Evolutionary conservation across 139 green algal genomes (phyloP).

Genomic region (Chlorella ohadii): DNA sequence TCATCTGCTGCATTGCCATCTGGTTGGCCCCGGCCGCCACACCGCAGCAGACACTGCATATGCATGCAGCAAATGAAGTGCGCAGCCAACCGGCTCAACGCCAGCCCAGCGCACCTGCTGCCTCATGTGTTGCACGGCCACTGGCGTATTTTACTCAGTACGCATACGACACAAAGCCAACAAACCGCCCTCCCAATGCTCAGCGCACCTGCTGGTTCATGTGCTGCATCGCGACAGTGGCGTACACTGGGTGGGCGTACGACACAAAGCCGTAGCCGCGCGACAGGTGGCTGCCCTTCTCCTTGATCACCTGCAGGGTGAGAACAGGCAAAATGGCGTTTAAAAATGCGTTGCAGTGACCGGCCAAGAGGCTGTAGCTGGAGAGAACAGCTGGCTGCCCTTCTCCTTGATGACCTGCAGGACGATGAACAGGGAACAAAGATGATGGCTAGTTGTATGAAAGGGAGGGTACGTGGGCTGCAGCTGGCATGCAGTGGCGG

Average conservation of each 20-base stretch:
- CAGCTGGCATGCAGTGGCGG: too few relatives aligned
- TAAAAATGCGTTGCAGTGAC: too few relatives aligned
- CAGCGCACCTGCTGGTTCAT: slow-evolving; percentile 52
- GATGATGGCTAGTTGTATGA: too few relatives aligned
- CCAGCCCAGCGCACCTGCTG: background rate
- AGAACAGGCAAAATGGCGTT: background rate
- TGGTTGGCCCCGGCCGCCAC: too few relatives aligned
- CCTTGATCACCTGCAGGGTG: slow-evolving; percentile 69
- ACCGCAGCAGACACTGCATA: too few relatives aligned
- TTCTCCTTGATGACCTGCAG: background rate
- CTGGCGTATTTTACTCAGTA: background rate
- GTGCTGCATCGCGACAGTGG: slow-evolving; percentile 61
- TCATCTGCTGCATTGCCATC: too few relatives aligned
- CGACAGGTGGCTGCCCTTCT: slow-evolving; percentile 54
- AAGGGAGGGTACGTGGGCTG: too few relatives aligned
- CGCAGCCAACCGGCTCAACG: too few relatives aligned
- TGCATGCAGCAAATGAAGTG: too few relatives aligned
- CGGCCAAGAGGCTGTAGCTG: too few relatives aligned
- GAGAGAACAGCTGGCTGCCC: background rate
- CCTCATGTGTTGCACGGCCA: background rate
- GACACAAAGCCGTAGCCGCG: slow-evolving; percentile 80
- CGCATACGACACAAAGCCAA: background rate
- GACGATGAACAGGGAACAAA: background rate
- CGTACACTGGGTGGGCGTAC: slow-evolving; percentile 53
- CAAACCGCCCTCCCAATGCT: too few relatives aligned